phyloP scores from a whole-genome alignment of 441 rosid genomes.

The Hura crepitans region DNA sequence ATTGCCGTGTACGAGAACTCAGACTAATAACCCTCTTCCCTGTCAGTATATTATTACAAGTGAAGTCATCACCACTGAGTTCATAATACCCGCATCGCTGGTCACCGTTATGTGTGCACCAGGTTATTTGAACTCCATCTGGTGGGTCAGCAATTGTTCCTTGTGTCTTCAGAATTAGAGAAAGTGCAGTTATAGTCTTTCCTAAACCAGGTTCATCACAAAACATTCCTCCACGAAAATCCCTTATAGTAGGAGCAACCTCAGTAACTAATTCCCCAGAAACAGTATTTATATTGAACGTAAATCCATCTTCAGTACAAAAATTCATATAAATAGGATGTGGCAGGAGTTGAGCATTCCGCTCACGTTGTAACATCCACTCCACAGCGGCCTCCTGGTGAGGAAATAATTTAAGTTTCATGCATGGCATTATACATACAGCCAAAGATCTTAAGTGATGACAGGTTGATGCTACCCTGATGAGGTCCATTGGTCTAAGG shows the following conservation, averaged over 20 bases:
- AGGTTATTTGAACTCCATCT: constrained; percentile 51
- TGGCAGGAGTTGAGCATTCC: constrained; percentile 44
- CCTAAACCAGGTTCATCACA: constrained; percentile 99
- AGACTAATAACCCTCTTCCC: constrained; percentile 42
- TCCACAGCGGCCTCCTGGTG: constrained; percentile 89
- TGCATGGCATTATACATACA: constrained; percentile 63
- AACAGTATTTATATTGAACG: constrained; percentile 55
- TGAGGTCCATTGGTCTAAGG: constrained; percentile 59
- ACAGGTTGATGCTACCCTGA: constrained; percentile 66
- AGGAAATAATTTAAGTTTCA: constrained; percentile 83
- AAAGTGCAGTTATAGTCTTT: constrained; percentile 85
- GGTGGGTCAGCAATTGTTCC: constrained; percentile 83
- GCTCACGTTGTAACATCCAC: constrained; percentile 93
- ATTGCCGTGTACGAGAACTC: constrained; percentile 39
- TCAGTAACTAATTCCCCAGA: constrained; percentile 66
- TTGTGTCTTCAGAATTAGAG: constrained; percentile 81
- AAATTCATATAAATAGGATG: constrained; percentile 71
- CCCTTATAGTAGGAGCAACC: constrained; percentile 56
- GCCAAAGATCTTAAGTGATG: constrained; percentile 67
- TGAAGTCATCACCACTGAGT: constrained; percentile 39
- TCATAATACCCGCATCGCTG: constrained; percentile 79
- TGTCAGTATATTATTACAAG: constrained; percentile 32
- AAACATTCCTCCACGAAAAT: constrained; percentile 91
- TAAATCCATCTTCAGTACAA: constrained; percentile 65
- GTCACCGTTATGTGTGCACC: constrained; percentile 70